phyloP scores from a whole-genome alignment of 1,284 basidiomycete species.

The Ceratobasidium sp. region DNA sequence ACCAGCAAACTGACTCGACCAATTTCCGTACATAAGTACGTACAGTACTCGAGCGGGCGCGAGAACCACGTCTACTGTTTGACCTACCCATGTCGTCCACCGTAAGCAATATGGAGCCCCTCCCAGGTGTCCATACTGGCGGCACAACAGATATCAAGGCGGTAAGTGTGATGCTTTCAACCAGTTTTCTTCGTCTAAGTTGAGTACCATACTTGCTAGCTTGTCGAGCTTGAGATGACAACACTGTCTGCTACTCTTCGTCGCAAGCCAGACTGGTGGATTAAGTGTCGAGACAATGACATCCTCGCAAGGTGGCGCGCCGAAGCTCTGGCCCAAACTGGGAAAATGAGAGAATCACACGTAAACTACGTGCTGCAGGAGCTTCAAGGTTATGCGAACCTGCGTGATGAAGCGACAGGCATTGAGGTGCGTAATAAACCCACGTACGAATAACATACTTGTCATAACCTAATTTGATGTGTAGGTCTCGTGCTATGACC shows the following conservation, averaged over 20 bases:
- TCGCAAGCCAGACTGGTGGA: constrained; percentile 59
- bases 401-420: constrained; percentile 56
- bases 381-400: constrained; percentile 59
- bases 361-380: constrained; percentile 65
- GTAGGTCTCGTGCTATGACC: constrained; percentile 25
- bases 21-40: too few species aligned
- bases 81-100: too few species aligned
- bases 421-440: constrained; percentile 53
- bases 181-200: too few species aligned
- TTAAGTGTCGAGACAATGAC: constrained; percentile 50
- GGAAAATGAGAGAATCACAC: constrained; percentile 58
- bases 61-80: too few species aligned
- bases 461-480: background rate
- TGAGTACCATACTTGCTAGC: constrained; percentile 52
- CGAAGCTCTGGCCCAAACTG: constrained; percentile 50
- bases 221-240: constrained; percentile 63
- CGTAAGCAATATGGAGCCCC: too few species aligned
- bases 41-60: too few species aligned
- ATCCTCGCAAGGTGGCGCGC: constrained; percentile 54
- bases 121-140: background rate
- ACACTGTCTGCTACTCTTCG: constrained; percentile 60
- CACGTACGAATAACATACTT: background rate
- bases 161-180: background rate
- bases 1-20: too few species aligned
- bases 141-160: background rate